Evolutionary conservation across 1,284 basidiomycete genomes (phyloP).

Genomic region (Ceratobasidium sp.): DNA sequence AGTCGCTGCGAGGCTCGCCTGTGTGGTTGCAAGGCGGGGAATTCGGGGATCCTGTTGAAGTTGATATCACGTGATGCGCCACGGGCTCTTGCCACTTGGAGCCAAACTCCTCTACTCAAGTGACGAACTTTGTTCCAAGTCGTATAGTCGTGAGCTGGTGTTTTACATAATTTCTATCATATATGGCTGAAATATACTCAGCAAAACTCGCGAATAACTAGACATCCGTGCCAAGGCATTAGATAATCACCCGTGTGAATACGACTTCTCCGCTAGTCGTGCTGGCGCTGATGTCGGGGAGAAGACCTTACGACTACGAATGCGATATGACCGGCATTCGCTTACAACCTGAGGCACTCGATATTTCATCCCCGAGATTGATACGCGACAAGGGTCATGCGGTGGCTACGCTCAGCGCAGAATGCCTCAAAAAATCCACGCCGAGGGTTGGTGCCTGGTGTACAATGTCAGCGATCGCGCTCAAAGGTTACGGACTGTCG

Average conservation of each 20-base stretch:
- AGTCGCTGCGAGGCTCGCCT: no score
- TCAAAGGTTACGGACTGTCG: not conserved
- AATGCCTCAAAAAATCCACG: no score
- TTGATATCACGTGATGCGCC: slow-evolving; percentile 1
- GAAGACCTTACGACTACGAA: not conserved
- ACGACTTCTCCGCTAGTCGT: no score
- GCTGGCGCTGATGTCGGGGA: not conserved
- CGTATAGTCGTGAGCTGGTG: no score
- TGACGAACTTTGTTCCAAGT: no score
- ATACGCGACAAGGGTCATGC: not conserved
- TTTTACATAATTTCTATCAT: no score
- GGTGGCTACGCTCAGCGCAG: not conserved
- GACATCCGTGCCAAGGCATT: no score
- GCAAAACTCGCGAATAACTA: no score
- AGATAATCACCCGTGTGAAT: no score
- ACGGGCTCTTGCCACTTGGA: no score
- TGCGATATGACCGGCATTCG: not conserved
- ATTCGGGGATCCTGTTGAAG: not conserved
- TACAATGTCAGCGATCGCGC: not conserved
- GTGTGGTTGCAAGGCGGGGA: not conserved
- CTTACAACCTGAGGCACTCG: not conserved
- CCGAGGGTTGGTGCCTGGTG: not conserved
- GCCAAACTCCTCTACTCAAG: no score
- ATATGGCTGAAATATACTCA: no score
- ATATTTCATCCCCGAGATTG: slow-evolving; percentile 4